A percentile compares a stretch with the other conserved stretches of the same genome.
These are phyloP conservation scores for Rosellinia necatrix DNA, from an alignment of 2,329 filamentous ascomycete species.

Conservation along the genomic window DNA sequence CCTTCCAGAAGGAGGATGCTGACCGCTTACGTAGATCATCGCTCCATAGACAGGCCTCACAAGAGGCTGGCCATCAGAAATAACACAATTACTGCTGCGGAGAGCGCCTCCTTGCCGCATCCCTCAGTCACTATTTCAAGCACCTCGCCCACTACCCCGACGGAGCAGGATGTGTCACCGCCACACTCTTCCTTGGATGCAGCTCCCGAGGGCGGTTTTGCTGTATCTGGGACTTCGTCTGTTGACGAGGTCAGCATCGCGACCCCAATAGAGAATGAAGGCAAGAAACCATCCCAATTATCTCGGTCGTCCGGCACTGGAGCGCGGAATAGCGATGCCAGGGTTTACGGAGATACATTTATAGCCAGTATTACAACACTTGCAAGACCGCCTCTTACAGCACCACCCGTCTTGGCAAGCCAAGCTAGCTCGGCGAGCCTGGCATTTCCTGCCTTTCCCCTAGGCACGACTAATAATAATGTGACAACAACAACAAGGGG, in stretches of 20 bases:
- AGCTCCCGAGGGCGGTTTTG: not conserved
- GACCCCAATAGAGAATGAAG: not conserved
- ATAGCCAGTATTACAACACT: constrained; percentile 19
- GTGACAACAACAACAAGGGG: constrained; percentile 10
- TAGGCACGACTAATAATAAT: constrained; percentile 4
- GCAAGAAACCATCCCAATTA: too few relatives aligned
- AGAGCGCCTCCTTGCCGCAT: not conserved
- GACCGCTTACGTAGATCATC: constrained; percentile 12
- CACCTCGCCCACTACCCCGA: not conserved
- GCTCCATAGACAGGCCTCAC: constrained; percentile 3
- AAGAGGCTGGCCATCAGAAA: constrained; percentile 7
- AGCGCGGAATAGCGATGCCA: not conserved
- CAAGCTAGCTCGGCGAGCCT: constrained; percentile 11
- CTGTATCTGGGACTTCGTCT: not conserved
- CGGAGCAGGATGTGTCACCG: not conserved
- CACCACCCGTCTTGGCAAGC: constrained; percentile 3
- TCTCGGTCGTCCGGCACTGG: not conserved
- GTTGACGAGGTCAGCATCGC: not conserved
- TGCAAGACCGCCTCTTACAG: constrained; percentile 15
- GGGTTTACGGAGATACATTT: constrained; percentile 8
- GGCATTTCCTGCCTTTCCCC: constrained; percentile 10
- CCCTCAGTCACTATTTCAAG: not conserved
- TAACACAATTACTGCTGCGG: constrained; percentile 9
- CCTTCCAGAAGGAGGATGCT: constrained; percentile 20
- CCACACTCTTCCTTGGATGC: not conserved